Conservation (phyloP, 208 protist species). For the Leishmania mexicana region DNA sequence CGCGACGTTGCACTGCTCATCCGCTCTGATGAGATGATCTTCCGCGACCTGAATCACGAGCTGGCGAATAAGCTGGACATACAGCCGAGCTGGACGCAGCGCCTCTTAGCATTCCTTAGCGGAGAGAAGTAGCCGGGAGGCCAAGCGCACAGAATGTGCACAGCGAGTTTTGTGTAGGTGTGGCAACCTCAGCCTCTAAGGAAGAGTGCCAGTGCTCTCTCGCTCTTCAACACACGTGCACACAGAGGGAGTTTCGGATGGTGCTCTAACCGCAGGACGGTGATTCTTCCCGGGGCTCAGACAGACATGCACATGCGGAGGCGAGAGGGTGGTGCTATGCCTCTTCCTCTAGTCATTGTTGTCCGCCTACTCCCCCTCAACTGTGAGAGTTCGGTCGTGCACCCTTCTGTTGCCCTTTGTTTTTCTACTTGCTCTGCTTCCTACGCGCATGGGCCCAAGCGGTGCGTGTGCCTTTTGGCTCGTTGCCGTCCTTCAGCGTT, state of each 20-base stretch:
- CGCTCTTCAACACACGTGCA: not conserved
- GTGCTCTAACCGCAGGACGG: not conserved
- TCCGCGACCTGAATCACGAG: conserved; percentile 58
- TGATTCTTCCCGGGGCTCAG: not conserved
- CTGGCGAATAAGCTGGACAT: conserved; percentile 58
- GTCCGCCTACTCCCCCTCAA: not conserved
- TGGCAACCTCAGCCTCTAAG: not conserved
- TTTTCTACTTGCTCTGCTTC: not conserved
- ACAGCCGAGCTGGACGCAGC: conserved; percentile 23
- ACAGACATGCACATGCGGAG: not conserved
- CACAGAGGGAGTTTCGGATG: not conserved
- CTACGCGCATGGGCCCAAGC: not conserved
- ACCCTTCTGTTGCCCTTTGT: not conserved
- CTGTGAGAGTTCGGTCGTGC: not conserved
- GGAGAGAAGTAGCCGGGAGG: not conserved
- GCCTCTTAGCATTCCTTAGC: conserved; percentile 1
- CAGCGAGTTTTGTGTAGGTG: not conserved
- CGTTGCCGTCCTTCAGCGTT: not conserved
- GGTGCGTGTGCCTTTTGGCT: not conserved
- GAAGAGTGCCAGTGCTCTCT: not conserved
- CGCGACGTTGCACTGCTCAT: conserved; percentile 73
- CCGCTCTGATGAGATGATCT: conserved; percentile 82
- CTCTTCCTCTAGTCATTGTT: not conserved
- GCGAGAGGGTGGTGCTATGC: not conserved
- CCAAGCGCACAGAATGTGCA: no score